phyloP scores from a whole-genome alignment of 2,329 filamentous ascomycete genomes.

The Davidsoniella eucalypti region DNA sequence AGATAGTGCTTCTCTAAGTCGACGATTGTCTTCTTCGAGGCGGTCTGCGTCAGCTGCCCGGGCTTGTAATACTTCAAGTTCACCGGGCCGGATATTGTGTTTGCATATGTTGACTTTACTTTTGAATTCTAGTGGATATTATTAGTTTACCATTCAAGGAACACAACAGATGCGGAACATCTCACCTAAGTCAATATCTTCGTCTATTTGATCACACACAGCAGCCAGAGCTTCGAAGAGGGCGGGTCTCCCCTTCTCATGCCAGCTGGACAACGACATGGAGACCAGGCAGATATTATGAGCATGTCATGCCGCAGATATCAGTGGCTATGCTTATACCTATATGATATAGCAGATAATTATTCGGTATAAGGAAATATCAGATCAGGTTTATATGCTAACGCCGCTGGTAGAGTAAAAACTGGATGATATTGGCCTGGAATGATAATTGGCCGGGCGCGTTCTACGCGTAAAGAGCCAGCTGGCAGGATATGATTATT shows the following conservation, averaged over 20 bases:
- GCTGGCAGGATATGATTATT: too few species aligned
- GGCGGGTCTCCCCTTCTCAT: constrained; percentile 23
- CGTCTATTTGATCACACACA: constrained; percentile 25
- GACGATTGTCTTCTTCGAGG: constrained; percentile 27
- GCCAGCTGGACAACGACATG: constrained; percentile 23
- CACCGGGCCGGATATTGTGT: constrained; percentile 15
- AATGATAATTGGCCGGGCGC: too few species aligned
- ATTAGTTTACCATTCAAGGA: background rate
- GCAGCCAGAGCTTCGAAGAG: constrained; percentile 25
- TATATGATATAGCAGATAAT: too few species aligned
- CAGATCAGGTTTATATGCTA: too few species aligned
- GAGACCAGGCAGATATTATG: too few species aligned
- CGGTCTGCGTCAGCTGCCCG: constrained; percentile 20
- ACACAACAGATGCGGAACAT: background rate
- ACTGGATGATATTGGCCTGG: too few species aligned
- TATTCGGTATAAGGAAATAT: too few species aligned
- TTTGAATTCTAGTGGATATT: constrained; percentile 4
- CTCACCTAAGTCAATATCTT: constrained; percentile 23
- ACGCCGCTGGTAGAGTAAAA: too few species aligned
- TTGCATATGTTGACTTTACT: constrained; percentile 16
- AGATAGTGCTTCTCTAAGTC: constrained; percentile 24
- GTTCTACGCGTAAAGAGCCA: too few species aligned
- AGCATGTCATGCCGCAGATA: too few species aligned
- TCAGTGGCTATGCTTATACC: too few species aligned
- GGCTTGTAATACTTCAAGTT: constrained; percentile 21